Conservation (phyloP, 139 green algal genomes). For the Coelastrella sp. region DNA sequence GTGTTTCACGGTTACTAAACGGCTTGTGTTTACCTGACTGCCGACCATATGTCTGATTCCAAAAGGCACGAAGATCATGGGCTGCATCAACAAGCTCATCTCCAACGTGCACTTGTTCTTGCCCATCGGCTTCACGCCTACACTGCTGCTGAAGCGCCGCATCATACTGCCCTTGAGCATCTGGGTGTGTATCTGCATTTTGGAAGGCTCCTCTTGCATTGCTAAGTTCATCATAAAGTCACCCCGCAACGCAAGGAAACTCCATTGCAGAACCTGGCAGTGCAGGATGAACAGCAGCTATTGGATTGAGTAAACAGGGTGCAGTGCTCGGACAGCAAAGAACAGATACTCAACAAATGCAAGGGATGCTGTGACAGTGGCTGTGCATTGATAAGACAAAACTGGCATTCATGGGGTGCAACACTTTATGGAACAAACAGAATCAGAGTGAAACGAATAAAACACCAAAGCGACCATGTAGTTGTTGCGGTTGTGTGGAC, state of each 20-base stretch:
- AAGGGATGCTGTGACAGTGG: too few relatives aligned
- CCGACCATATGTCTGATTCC: slow-evolving; percentile 35
- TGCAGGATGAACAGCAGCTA: too few relatives aligned
- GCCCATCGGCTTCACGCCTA: slow-evolving; percentile 7
- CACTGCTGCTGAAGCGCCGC: slow-evolving; percentile 40
- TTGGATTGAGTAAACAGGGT: too few relatives aligned
- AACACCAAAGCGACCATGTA: too few relatives aligned
- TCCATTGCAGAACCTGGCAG: slow-evolving; percentile 43
- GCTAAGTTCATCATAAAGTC: slow-evolving; percentile 41
- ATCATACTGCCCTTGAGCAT: slow-evolving; percentile 46
- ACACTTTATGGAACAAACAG: too few relatives aligned
- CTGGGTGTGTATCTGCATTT: slow-evolving; percentile 37
- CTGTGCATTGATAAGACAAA: too few relatives aligned
- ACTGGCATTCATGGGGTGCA: too few relatives aligned
- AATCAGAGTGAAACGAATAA: too few relatives aligned
- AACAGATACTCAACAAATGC: too few relatives aligned
- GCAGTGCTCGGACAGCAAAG: too few relatives aligned
- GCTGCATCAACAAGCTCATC: slow-evolving; percentile 48
- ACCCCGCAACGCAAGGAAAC: slow-evolving; percentile 41
- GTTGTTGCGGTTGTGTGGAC: background rate
- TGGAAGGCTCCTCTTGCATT: slow-evolving; percentile 16
- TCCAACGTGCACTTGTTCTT: slow-evolving; percentile 10
- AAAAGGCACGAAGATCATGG: slow-evolving; percentile 31
- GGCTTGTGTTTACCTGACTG: slow-evolving; percentile 1
- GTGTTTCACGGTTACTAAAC: background rate